A percentile compares a stretch with the other conserved stretches of the same genome.
These are phyloP conservation scores for carrot (Daucus carota) DNA, from an alignment of 129 eudicot genomes.

Conservation along the genomic window DNA sequence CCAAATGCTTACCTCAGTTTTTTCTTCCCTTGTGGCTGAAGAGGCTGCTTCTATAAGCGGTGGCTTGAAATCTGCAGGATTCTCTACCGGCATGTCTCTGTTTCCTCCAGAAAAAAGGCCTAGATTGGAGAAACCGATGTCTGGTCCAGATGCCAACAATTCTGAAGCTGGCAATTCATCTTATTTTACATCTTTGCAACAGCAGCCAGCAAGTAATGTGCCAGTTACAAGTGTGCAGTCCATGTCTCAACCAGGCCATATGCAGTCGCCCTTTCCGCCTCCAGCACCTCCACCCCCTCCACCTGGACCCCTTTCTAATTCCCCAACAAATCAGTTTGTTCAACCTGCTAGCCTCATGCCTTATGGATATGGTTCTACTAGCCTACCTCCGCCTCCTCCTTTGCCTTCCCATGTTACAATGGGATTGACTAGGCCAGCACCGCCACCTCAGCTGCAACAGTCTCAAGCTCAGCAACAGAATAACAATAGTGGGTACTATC, in stretches of 20 bases:
- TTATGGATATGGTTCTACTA: conserved; percentile 40
- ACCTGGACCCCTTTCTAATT: conserved; percentile 23
- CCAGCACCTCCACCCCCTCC: conserved; percentile 46
- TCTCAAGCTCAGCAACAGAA: conserved; percentile 36
- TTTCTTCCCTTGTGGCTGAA: conserved; percentile 88
- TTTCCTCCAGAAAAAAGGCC: conserved; percentile 59
- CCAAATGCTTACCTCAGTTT: conserved; percentile 75
- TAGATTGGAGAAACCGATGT: conserved; percentile 45
- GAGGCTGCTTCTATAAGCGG: conserved; percentile 70
- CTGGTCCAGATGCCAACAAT: conserved; percentile 27
- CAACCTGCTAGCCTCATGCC: conserved; percentile 50
- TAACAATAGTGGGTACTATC: conserved; percentile 46
- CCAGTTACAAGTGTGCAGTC: conserved; percentile 23
- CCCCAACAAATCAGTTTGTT: conserved; percentile 45
- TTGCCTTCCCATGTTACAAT: conserved; percentile 43
- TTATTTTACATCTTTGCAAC: conserved; percentile 27
- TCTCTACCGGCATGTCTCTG: conserved; percentile 17
- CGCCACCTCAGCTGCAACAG: conserved; percentile 41
- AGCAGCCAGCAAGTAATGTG: conserved; percentile 16
- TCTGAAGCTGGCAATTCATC: conserved; percentile 31
- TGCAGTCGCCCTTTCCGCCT: conserved; percentile 42
- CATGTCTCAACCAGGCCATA: conserved; percentile 33
- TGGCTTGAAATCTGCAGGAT: conserved; percentile 38
- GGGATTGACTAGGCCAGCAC: conserved; percentile 60
- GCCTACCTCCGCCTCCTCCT: conserved; percentile 68